Base-by-base conservation (phyloP, 2,329 filamentous ascomycete genomes). In the Exophiala sideris region DNA sequence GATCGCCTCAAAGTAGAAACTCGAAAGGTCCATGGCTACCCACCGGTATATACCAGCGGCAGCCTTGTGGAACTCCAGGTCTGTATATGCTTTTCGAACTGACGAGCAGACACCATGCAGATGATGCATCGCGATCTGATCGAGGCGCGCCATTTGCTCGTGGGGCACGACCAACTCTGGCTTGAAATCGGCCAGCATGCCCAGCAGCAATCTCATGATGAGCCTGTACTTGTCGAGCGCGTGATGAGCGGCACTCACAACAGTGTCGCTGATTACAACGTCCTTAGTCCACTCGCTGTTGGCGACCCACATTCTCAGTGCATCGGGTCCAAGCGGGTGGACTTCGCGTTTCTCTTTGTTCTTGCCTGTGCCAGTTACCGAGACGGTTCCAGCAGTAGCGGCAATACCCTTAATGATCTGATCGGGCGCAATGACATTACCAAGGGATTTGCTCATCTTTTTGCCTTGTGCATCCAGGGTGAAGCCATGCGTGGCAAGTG, bases 371-470 rank as follows among this genome's bases (percentile, higher is more conserved):
- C 11, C 35, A 3, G 14, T 38, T 5, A 16, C 10, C 5, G 35
- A 11, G 11, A 49, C 21, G n/a, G 45, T 29, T 10, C 41, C 36
- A 33, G 56, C 57, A 14, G 45, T 9, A 40, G 72, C 72, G 67
- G 87, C 67, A 3, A 85, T 84, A 5, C 92, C 92, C 48, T 89
- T 83, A 77, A 96, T 94, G 61, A 99, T 91, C 58, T 96, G 79
- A 5, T 82, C 76, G 0, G 92, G 91, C 0, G 83, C 80, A 52
- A 97, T 84, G 24, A 88, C 86, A 66, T 99, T 99, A 12, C 94
- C 94, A 1, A 96, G 75, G 0, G 91, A 96, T 71, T 99, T 99
- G 68, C 91, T 96, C 94, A 99, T 99, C 71, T 99, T 99, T 68
- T 89, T 90, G n/a, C 91, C 91, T 34, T 88, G 76, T 46, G 87